Conservation (phyloP, 2,329 filamentous ascomycete species). For the Curvularia hawaiiensis region DNA sequence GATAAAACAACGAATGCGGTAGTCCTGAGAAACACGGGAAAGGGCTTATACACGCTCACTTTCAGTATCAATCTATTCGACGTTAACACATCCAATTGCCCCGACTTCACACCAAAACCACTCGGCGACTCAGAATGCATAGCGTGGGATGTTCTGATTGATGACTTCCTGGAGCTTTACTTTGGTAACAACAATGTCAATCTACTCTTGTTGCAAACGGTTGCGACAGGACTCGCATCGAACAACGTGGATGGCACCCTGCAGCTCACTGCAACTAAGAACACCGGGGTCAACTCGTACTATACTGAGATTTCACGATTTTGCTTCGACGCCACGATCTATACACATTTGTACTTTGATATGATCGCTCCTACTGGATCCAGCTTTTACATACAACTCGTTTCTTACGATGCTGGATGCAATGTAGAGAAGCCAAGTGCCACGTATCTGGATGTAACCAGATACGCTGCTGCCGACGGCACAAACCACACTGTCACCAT, state of each 20-base stretch:
- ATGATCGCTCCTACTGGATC: conserved; percentile 11
- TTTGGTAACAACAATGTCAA: conserved; percentile 18
- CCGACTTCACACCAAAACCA: conserved; percentile 12
- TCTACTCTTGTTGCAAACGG: conserved; percentile 9
- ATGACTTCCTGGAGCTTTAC: conserved; percentile 16
- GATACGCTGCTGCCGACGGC: conserved; percentile 14
- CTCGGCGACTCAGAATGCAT: conserved; percentile 12
- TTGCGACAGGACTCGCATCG: conserved; percentile 12
- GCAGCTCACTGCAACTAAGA: conserved; percentile 12
- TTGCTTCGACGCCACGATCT: conserved; percentile 13
- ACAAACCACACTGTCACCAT: conserved; percentile 14
- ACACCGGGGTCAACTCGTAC: conserved; percentile 14
- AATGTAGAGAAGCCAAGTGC: conserved; percentile 6
- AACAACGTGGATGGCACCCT: conserved; percentile 13
- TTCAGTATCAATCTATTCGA: conserved; percentile 2
- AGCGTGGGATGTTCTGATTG: conserved; percentile 14
- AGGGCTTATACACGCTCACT: conserved; percentile 6
- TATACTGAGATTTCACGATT: conserved; percentile 16
- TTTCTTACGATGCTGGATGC: conserved; percentile 12
- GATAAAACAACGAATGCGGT: conserved; percentile 13
- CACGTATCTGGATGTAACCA: conserved; percentile 11
- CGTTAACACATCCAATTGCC: conserved; percentile 8
- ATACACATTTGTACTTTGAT: conserved; percentile 16
- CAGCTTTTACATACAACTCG: conserved; percentile 14
- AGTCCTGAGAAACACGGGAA: conserved; percentile 12